Evolutionary conservation across 2,329 filamentous ascomycete genomes (phyloP).

Genomic region (Arthrobotrys musiformis): DNA sequence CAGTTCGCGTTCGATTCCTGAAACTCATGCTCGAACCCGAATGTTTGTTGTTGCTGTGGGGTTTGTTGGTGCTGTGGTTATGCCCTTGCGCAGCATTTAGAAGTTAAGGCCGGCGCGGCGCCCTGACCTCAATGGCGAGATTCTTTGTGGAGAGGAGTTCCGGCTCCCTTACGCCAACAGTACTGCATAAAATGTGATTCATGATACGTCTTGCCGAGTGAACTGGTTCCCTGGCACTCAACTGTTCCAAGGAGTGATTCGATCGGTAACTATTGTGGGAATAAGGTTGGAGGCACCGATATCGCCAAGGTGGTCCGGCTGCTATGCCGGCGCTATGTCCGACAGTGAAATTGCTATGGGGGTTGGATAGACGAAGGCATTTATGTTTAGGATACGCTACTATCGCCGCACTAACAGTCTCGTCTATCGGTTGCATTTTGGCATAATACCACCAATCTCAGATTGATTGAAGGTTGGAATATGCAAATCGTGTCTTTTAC

Average conservation of each 20-base stretch:
- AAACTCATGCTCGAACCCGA: slow-evolving; percentile 24
- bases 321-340: slow-evolving; percentile 24
- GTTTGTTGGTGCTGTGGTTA: slow-evolving; percentile 9
- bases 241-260: too few species aligned
- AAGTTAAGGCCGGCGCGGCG: too few species aligned
- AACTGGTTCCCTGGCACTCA: neutral
- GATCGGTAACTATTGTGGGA: slow-evolving; percentile 2
- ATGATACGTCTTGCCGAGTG: slow-evolving; percentile 11
- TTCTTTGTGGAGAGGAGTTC: slow-evolving; percentile 15
- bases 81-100: slow-evolving; percentile 17
- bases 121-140: slow-evolving; percentile 20
- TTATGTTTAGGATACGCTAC: too few species aligned
- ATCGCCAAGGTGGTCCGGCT: slow-evolving; percentile 22
- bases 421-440: neutral
- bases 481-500: slow-evolving; percentile 25
- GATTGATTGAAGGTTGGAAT: slow-evolving; percentile 32
- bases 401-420: slow-evolving; percentile 5
- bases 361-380: slow-evolving; percentile 18
- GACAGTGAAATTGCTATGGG: slow-evolving; percentile 18
- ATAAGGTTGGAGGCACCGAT: slow-evolving; percentile 21
- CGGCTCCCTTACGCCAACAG: slow-evolving; percentile 16
- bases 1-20: slow-evolving; percentile 24
- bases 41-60: slow-evolving; percentile 15
- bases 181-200: slow-evolving; percentile 25
- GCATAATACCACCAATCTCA: slow-evolving; percentile 7